Conservation (phyloP, 129 eudicot genomes). For the Lactuca sativa region DNA sequence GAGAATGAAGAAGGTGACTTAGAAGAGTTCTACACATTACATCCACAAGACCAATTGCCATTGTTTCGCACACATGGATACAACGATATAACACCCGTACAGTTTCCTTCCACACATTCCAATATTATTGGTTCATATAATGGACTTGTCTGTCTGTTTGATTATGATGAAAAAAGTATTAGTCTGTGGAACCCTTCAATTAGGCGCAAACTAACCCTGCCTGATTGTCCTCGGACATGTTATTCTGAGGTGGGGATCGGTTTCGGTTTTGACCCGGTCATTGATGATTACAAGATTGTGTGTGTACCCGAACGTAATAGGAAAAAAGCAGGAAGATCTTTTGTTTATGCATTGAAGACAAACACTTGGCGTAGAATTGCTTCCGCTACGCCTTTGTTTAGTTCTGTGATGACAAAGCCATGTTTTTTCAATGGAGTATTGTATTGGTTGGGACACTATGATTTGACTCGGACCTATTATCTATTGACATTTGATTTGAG, state of each 20-base stretch:
- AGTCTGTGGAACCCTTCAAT: not conserved
- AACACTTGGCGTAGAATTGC: not conserved
- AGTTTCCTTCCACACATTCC: not conserved
- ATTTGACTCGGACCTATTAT: not conserved
- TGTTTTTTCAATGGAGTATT: not conserved
- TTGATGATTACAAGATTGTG: slow-evolving; percentile 8
- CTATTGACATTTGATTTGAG: slow-evolving; percentile 5
- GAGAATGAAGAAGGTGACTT: no score
- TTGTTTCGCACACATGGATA: not conserved
- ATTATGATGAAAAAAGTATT: not conserved
- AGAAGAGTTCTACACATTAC: not conserved
- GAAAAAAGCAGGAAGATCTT: not conserved
- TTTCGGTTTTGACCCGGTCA: not conserved
- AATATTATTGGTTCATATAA: not conserved
- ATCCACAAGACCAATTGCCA: not conserved
- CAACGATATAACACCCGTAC: not conserved
- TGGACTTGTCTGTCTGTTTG: not conserved
- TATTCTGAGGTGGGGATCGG: not conserved
- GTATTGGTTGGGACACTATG: not conserved
- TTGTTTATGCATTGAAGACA: not conserved
- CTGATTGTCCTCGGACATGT: not conserved
- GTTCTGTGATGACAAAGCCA: not conserved
- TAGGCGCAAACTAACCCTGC: not conserved
- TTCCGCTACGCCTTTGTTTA: not conserved
- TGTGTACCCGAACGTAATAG: not conserved